These are phyloP conservation scores for Fusarium algeriense DNA, from an alignment of 2,329 filamentous ascomycete species.

Conservation along the genomic window DNA sequence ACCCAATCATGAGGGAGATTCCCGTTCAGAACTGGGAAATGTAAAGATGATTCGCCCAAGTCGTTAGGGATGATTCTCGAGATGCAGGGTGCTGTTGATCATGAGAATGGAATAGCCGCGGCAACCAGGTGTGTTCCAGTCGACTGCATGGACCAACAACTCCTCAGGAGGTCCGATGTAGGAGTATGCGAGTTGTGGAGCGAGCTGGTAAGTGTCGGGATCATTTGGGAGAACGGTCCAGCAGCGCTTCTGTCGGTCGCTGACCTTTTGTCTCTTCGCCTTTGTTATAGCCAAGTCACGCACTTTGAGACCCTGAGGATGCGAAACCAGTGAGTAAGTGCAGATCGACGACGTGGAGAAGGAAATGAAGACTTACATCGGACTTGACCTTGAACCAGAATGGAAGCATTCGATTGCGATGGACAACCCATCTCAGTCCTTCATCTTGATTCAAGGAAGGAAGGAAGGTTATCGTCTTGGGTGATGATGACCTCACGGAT, in stretches of 20 bases:
- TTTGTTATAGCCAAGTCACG: too few species aligned
- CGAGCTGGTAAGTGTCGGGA: accelerated
- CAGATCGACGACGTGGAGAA: too few species aligned
- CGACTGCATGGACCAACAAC: background rate
- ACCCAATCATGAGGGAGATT: background rate
- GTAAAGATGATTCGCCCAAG: background rate
- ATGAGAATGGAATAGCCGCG: background rate
- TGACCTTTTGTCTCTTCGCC: too few species aligned
- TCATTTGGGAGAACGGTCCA: background rate
- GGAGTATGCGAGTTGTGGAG: accelerated
- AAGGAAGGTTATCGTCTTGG: background rate
- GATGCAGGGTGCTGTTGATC: too few species aligned
- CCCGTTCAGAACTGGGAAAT: background rate
- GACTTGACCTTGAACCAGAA: background rate
- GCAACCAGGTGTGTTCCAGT: background rate
- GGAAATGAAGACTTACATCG: background rate
- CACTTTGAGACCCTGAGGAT: too few species aligned
- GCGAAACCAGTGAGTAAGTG: too few species aligned
- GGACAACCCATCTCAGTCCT: background rate
- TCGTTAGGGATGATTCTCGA: too few species aligned
- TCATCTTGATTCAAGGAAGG: accelerated
- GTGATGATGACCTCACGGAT: background rate
- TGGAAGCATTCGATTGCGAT: background rate
- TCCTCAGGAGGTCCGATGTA: background rate
- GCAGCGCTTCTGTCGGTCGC: background rate